Base-by-base conservation (phyloP, 768 basidiomycete genomes). In the Serendipita sp. region DNA sequence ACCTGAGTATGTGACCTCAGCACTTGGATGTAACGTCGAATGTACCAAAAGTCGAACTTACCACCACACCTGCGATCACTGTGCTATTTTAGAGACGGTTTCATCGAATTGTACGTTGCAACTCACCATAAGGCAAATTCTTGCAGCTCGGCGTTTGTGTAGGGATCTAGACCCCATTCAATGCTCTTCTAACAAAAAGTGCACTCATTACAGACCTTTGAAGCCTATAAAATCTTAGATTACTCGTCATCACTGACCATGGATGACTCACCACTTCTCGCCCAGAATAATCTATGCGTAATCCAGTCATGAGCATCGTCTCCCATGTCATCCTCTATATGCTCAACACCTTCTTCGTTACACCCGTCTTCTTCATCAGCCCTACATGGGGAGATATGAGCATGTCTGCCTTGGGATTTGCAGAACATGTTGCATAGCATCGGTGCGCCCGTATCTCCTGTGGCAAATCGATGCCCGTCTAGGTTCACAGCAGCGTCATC, bases 391-490 rank as follows among this genome's bases (percentile, higher is more conserved):
- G 79, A 81, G 37, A 85, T 72, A 68, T 85, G 83, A 1, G 73
- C 73, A 58, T 85, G 83, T n/a, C 84, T 71, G 0, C 83, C 83
- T 72, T 83, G 74, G 13, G 79, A 72, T 1, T 76, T 75, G 67
- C 82, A 85, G 34, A 81, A 70, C 15, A 83, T 73, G 53, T 76
- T 83, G 68, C 84, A 84, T 74, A 84, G 76, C 80, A 84, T 81
- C 0, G 83, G 83, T 0, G 81, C 82, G 4, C 83, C 82, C 44
- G 81, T 79, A 62, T 83, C 81, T 23, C 77, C 55, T n/a, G 27
- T 60, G 55, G 63, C 67, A 44, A 63, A 85, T 64, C 75, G 79
- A 63, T 77, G 77, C 2, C 83, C 83, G 64, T 79, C 77, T 1
- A 84, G 71, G 66, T 84, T 83, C 0, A 83, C 63, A 1, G 73